These are phyloP conservation scores for Xylona heveae DNA, from an alignment of 495 filamentous ascomycete species.

Conservation along the genomic window DNA sequence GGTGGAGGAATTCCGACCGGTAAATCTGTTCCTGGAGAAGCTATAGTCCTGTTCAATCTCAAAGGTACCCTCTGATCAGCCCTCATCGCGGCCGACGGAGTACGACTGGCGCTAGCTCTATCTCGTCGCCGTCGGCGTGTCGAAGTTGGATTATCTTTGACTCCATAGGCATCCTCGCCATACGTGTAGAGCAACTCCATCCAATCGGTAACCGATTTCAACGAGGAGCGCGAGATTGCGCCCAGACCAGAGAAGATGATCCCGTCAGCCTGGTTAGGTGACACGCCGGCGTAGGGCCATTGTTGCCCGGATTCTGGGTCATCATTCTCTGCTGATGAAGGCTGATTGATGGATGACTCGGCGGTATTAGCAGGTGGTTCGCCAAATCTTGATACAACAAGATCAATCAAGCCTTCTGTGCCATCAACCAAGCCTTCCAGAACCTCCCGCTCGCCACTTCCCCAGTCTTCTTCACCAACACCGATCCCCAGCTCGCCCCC, in stretches of 20 bases:
- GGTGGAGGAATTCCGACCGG: conserved; percentile 24
- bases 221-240: conserved; percentile 36
- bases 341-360: not conserved
- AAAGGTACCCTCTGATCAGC: no score
- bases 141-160: conserved; percentile 47
- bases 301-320: conserved; percentile 10
- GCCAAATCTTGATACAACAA: conserved; percentile 75
- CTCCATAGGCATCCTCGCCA: conserved; percentile 61
- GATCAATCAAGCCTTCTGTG: conserved; percentile 51
- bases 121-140: conserved; percentile 16
- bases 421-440: conserved; percentile 55
- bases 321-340: not conserved
- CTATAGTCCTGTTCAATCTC: not conserved
- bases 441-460: conserved; percentile 77
- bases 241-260: conserved; percentile 66
- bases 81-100: no score
- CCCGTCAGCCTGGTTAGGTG: conserved; percentile 53
- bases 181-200: conserved; percentile 63
- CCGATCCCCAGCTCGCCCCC: conserved; percentile 84
- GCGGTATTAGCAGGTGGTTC: conserved; percentile 5
- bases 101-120: conserved; percentile 5
- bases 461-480: conserved; percentile 83
- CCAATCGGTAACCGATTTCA: conserved; percentile 54
- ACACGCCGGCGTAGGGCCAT: conserved; percentile 47
- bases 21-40: not conserved